phyloP scores from a whole-genome alignment of 1,284 basidiomycete genomes.

The Schizophyllum commune region DNA sequence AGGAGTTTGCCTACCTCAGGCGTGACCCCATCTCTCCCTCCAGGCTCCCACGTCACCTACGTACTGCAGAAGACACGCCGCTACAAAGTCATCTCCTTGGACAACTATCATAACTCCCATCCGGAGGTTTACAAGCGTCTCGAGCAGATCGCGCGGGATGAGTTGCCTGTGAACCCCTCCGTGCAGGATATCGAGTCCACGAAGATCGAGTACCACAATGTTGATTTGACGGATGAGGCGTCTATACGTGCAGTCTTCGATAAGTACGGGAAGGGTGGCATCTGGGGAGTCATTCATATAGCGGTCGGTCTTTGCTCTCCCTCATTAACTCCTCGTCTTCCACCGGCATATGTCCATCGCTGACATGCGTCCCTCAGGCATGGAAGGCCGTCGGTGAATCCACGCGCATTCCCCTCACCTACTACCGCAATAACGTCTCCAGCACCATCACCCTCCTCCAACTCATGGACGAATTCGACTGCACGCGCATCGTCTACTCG shows the following conservation, averaged over 20 bases:
- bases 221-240: slow-evolving; percentile 69
- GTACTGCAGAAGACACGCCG: slow-evolving; percentile 78
- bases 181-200: slow-evolving; percentile 59
- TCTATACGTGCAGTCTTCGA: slow-evolving; percentile 76
- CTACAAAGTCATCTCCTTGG: slow-evolving; percentile 89
- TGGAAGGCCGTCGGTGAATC: slow-evolving; percentile 98
- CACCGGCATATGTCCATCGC: not conserved
- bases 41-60: slow-evolving; percentile 87
- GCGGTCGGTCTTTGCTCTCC: slow-evolving; percentile 49
- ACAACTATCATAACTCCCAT: slow-evolving; percentile 90
- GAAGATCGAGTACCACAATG: slow-evolving; percentile 61
- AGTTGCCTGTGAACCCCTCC: slow-evolving; percentile 57
- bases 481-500: slow-evolving; percentile 89
- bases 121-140: slow-evolving; percentile 68
- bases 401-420: slow-evolving; percentile 88
- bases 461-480: slow-evolving; percentile 80
- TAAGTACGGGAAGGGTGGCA: slow-evolving; percentile 80
- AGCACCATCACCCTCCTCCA: slow-evolving; percentile 81
- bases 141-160: slow-evolving; percentile 69
- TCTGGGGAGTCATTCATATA: slow-evolving; percentile 96
- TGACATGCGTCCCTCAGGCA: slow-evolving; percentile 43
- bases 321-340: not conserved
- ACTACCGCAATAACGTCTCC: slow-evolving; percentile 88
- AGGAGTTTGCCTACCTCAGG: slow-evolving; percentile 1
- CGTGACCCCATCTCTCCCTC: too few species aligned